Conservation (phyloP, 352 stramenopile genomes). For the Globisporangium nodosum region DNA sequence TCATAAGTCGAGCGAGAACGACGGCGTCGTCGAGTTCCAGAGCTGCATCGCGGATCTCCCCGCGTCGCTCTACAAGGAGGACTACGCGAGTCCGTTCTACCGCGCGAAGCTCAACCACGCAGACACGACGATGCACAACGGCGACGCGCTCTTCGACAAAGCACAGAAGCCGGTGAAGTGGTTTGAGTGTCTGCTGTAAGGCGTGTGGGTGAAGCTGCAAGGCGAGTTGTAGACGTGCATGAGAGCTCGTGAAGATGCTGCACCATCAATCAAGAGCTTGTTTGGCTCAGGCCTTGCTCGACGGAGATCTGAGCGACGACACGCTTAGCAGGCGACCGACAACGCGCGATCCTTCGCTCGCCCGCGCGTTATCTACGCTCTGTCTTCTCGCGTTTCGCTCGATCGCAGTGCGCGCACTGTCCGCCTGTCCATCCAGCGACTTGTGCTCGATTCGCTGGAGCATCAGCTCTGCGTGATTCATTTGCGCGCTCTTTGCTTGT, state of each 20-base stretch:
- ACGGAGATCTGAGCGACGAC: constrained; percentile 3
- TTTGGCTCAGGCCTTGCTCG: background rate
- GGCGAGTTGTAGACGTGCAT: background rate
- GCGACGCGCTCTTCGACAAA: constrained; percentile 40
- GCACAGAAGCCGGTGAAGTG: constrained; percentile 61
- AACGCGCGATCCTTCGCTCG: constrained; percentile 1
- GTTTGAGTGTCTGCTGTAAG: constrained; percentile 65
- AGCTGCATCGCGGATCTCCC: constrained; percentile 42
- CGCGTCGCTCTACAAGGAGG: constrained; percentile 23
- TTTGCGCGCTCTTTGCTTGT: background rate
- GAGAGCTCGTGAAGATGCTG: background rate
- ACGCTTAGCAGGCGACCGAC: constrained; percentile 5
- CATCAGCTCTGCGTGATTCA: constrained; percentile 3
- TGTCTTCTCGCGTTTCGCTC: background rate
- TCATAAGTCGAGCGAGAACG: constrained; percentile 16
- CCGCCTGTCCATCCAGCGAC: background rate
- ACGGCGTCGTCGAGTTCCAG: constrained; percentile 43
- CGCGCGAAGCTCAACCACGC: constrained; percentile 55
- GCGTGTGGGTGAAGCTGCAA: constrained; percentile 16
- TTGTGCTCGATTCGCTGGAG: constrained; percentile 11
- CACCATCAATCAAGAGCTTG: too few relatives aligned
- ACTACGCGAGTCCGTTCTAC: constrained; percentile 48
- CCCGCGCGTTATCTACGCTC: background rate
- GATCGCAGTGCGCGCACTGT: background rate
- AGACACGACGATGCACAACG: constrained; percentile 58